Percentiles rank a stretch among this genome's conserved stretches.
Evolutionary conservation across 768 basidiomycete genomes (phyloP).

Genomic region (Amanita rimosa): DNA sequence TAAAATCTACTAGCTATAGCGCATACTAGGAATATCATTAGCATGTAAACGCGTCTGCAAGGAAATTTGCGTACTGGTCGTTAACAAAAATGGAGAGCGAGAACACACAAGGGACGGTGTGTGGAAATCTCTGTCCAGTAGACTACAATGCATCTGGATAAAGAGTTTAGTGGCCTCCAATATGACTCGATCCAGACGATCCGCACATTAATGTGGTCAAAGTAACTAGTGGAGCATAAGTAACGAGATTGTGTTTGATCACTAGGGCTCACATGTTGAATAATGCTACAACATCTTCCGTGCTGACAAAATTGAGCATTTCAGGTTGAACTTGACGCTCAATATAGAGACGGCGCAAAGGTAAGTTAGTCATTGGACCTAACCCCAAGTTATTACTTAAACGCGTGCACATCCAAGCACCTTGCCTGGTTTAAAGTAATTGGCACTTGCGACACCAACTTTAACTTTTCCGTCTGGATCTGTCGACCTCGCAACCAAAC

Average conservation of each 20-base stretch:
- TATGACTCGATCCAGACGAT: constrained; percentile 3
- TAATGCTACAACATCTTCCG: constrained; percentile 83
- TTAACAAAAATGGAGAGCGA: constrained; percentile 89
- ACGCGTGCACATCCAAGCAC: constrained; percentile 3
- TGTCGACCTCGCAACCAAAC: constrained; percentile 25
- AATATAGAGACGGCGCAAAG: constrained; percentile 72
- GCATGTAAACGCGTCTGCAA: not conserved
- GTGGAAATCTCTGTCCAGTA: constrained; percentile 84
- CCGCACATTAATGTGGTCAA: constrained; percentile 64
- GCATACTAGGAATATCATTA: constrained; percentile 50
- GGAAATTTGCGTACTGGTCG: constrained; percentile 55
- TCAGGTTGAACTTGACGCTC: constrained; percentile 89
- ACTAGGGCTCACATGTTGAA: constrained; percentile 69
- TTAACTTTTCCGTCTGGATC: constrained; percentile 31
- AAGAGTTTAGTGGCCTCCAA: constrained; percentile 10
- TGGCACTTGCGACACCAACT: constrained; percentile 73
- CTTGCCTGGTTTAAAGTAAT: constrained; percentile 88
- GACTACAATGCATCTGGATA: constrained; percentile 60
- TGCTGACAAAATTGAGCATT: constrained; percentile 79
- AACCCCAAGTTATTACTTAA: constrained; percentile 1
- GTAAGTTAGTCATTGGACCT: constrained; percentile 86
- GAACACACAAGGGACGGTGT: constrained; percentile 91
- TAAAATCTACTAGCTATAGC: constrained; percentile 93
- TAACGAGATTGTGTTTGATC: constrained; percentile 5
- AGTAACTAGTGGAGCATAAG: constrained; percentile 39